Evolutionary conservation across 2,329 filamentous ascomycete species (phyloP), one percentile per base, ranked within the genome.

Genomic region (Fusarium napiforme): DNA sequence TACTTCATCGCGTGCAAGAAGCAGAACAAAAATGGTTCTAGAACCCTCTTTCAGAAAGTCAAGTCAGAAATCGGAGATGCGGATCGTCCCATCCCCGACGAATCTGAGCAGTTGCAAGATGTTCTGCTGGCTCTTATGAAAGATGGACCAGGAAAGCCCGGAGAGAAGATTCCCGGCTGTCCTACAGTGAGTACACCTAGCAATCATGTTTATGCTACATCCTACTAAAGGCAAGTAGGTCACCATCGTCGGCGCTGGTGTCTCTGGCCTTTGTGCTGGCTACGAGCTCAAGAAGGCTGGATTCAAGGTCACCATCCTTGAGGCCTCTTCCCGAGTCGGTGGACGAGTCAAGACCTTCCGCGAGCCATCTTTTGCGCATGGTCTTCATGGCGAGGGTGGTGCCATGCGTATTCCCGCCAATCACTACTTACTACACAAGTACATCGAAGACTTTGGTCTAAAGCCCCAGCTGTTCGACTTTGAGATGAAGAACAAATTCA

Each of bases 401-500:
- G 52, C 52, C 1, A 63, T 63, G 52, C 60, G 52, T 4, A 63
- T 63, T 4, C 52, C 52, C 0, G 9, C 3, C 0, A 63, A 63
- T 2, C 52, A 63, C 9, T 63, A 39, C n/a, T 6, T 63, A 8
- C 12, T 63, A 1, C 60, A 47, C 18, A 26, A 47, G 15, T 58
- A 63, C 11, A 47, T 63, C 11, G 8, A 49, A 7, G 9, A 58
- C 7, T 63, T 63, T 7, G 49, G 39, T 2, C 32, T 57, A 2
- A 16, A 47, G 10, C 2, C 4, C 1, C 26, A 63, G 1, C 19
- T 58, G 1, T 63, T 63, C 6, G 26, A 40, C 2, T 58, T 63
- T 19, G 60, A 63, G 42, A 63, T 63, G 52, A 10, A 63, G n/a
- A 63, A 58, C 52, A 63, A 63, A 1, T 63, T 63, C n/a, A 47